Evolutionary conservation across 139 green algal genomes (phyloP), one percentile per base, ranked within the genome.

Genomic region (Auxenochlorella protothecoides): DNA sequence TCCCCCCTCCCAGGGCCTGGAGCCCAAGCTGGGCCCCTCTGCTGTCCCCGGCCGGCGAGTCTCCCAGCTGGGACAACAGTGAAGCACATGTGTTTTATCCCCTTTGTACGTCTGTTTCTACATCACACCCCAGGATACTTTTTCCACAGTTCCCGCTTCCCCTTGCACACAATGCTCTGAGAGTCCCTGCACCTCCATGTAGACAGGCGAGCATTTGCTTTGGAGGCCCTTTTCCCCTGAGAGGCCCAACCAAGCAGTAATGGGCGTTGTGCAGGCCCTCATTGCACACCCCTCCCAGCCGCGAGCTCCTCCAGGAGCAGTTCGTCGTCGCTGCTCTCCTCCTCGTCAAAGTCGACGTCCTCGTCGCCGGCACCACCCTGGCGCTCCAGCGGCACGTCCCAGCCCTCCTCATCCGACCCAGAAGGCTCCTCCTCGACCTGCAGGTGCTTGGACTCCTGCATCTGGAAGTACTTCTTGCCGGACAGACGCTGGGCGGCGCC

Each of bases 401-500:
- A 60, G 16, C 80, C 79, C 56, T 73, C 71, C 59, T 78, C 74
- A 51, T 68, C 74, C 7, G 27, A 57, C 53, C 72, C 62, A 51
- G 64, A 15, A 6, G 71, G 65, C 4, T 66, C 55, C 74, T 80
- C 79, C 56, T 78, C 74, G 11, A 80, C 53, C 66, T 72, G 73
- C 57, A 74, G 53, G 55, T 75, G 71, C n/a, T 69, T 55, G 27
- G 71, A 74, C 27, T 84, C 73, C 75, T 85, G 73, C 63, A 83
- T 71, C 73, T 86, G 57, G 75, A 95, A 95, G 72, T 75, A 95
- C 67, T 88, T 71, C 75, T 85, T 89, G 14, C 89, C 89, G 0
- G 79, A 89, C 14, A 86, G 64, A 14, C 78, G 64, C 63, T 52
- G 54, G 53, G n/a, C 10, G 53, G 65, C 51, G 8, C 27, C 8